These are phyloP conservation scores for Silene conica DNA, from an alignment of 148 eudicot species.

Conservation along the genomic window DNA sequence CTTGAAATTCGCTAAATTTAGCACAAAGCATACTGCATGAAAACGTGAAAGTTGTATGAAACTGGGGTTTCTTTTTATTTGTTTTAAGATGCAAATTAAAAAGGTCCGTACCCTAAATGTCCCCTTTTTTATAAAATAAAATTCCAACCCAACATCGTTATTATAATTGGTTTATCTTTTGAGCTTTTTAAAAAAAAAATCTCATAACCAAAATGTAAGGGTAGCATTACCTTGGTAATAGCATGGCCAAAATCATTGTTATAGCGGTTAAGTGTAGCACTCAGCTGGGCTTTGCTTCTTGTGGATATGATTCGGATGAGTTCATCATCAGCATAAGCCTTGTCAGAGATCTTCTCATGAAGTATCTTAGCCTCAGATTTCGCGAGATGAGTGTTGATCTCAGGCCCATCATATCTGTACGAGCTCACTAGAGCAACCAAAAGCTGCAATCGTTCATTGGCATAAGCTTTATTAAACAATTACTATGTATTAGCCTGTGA, in stretches of 20 bases:
- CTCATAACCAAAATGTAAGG: background rate
- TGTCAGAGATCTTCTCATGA: conserved; percentile 67
- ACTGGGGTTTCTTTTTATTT: too few species aligned
- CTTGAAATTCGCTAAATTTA: too few species aligned
- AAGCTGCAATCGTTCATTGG: conserved; percentile 37
- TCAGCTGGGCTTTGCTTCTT: conserved; percentile 86
- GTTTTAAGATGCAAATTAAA: too few species aligned
- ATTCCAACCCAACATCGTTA: background rate
- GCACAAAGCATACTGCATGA: too few species aligned
- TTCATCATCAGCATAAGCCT: conserved; percentile 73
- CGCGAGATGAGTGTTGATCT: conserved; percentile 67
- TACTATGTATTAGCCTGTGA: background rate
- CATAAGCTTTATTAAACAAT: background rate
- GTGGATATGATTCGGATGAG: conserved; percentile 73
- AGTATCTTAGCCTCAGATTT: conserved; percentile 81
- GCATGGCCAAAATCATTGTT: conserved; percentile 66
- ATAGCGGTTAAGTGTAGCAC: conserved; percentile 77
- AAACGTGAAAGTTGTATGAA: too few species aligned
- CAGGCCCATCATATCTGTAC: conserved; percentile 80
- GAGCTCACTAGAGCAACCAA: conserved; percentile 75
- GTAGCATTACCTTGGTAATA: conserved; percentile 56
- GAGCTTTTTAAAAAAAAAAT: background rate
- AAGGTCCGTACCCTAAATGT: too few species aligned
- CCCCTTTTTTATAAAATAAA: too few species aligned
- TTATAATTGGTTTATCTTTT: too few species aligned